Evolutionary conservation across 164 flowering plant genomes (phyloP).

Genomic region (Kalanchoe fedtschenkoi): DNA sequence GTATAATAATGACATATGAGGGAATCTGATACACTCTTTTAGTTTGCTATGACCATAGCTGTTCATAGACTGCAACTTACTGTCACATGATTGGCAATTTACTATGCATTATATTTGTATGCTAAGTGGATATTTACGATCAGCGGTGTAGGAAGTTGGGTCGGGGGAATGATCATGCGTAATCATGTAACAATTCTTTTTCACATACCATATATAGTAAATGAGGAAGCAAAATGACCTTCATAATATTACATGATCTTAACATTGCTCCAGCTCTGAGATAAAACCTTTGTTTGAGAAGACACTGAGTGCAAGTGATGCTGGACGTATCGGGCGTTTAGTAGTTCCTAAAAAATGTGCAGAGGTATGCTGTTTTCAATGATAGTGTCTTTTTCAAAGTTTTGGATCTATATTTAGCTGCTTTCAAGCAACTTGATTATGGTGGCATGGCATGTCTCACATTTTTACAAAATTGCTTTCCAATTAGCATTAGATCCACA

Average conservation of each 20-base stretch:
- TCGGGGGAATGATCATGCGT: neutral
- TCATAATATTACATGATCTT: neutral
- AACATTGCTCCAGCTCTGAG: neutral
- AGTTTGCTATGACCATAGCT: neutral
- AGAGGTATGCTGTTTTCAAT: conserved; percentile 31
- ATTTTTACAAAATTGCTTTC: neutral
- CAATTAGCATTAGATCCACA: neutral
- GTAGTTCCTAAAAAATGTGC: conserved; percentile 72
- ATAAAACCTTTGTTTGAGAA: conserved; percentile 42
- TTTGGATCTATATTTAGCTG: neutral
- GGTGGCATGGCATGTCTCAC: neutral
- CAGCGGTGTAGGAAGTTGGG: neutral
- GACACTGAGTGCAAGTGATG: conserved; percentile 71
- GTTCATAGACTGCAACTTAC: neutral
- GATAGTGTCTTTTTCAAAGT: neutral
- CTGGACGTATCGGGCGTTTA: conserved; percentile 59
- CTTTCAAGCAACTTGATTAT: neutral
- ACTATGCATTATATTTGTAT: neutral
- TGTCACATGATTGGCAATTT: neutral
- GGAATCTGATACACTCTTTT: neutral
- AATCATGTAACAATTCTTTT: neutral
- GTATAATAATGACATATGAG: neutral
- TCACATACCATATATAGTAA: neutral
- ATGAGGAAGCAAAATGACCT: neutral
- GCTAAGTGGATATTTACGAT: neutral